phyloP scores from a whole-genome alignment of 495 filamentous ascomycete genomes.

The Arthonia radiata region DNA sequence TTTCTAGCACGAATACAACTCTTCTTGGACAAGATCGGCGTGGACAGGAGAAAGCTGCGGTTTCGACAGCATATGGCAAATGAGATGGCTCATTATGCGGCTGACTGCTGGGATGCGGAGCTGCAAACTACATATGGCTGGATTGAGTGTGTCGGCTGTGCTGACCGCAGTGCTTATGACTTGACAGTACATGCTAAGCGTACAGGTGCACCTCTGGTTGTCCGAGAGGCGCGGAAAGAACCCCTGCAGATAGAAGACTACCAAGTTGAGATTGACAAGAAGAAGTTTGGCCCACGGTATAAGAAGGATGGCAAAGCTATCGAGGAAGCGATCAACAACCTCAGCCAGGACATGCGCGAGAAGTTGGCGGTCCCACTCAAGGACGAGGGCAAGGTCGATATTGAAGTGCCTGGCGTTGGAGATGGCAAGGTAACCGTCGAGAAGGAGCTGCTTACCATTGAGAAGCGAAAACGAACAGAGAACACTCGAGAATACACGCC shows the following conservation, averaged over 20 bases:
- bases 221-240: conserved; percentile 39
- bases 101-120: conserved; percentile 71
- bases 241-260: conserved; percentile 47
- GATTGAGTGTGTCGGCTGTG: conserved; percentile 73
- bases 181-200: conserved; percentile 55
- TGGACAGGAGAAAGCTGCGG: conserved; percentile 45
- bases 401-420: conserved; percentile 38
- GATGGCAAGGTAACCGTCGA: conserved; percentile 43
- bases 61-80: conserved; percentile 71
- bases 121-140: conserved; percentile 56
- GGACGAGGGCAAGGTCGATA: conserved; percentile 35
- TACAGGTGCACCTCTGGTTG: conserved; percentile 51
- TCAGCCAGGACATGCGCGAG: conserved; percentile 45
- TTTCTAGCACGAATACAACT: conserved; percentile 56
- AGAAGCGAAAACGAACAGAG: conserved; percentile 41
- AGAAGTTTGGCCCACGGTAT: conserved; percentile 58
- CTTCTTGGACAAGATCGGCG: conserved; percentile 46
- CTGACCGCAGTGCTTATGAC: conserved; percentile 62
- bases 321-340: conserved; percentile 38
- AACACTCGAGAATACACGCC: conserved; percentile 55
- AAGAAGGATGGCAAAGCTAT: conserved; percentile 59
- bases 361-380: conserved; percentile 39
- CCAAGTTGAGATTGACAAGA: conserved; percentile 55
- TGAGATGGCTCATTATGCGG: conserved; percentile 67
- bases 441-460: conserved; percentile 44